Evolutionary conservation across 202 grass and related monocot genomes (phyloP), one percentile per base, ranked within the genome.

Genomic region (Zizania palustris): DNA sequence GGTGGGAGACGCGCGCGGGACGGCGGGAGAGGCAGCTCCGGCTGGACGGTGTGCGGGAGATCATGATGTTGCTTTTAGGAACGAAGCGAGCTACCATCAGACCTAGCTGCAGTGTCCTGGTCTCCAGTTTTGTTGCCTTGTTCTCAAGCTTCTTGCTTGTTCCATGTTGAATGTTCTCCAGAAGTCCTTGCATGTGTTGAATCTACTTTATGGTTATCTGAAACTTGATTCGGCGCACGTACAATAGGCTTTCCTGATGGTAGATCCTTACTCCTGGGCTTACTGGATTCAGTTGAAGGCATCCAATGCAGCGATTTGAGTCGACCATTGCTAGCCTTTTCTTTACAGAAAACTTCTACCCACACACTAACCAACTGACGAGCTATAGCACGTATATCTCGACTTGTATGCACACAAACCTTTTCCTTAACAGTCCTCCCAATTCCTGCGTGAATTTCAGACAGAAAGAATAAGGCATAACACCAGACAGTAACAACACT

Each of bases 361-460:
- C 96, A 99, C 75, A 99, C 85, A 76, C 75, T 89, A 56, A 96
- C 96, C 50, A 99, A 81, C 61, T 99, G 96, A 36, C 85, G 91
- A 80, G 96, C 96, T 83, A 99, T 87, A 66, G 96, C 90, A 83
- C 96, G 92, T 74, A 99, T 99, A 82, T 99, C 96, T 85, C 96
- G 83, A 80, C 96, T 99, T 74, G 96, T 95, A 82, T 99, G 96
- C 74, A 99, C 71, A 80, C 96, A 99, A 62, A 99, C 96, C 72
- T 99, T 99, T 72, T 99, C 96, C 64, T 96, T 96, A 60, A 99
- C 78, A 43, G 96, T 99, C 81, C 72, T 99, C 51, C 96, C 96
- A 62, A 99, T 93, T 48, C 96, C 96, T 99, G 76, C 50, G 79
- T 68, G 11, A 85, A 66, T 34, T 75, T 45, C 40, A 88, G 69